A percentile compares a stretch with the other conserved stretches of the same genome.
These are phyloP conservation scores for Antrodiella citrinella DNA, from an alignment of 768 basidiomycete genomes.

Conservation along the genomic window DNA sequence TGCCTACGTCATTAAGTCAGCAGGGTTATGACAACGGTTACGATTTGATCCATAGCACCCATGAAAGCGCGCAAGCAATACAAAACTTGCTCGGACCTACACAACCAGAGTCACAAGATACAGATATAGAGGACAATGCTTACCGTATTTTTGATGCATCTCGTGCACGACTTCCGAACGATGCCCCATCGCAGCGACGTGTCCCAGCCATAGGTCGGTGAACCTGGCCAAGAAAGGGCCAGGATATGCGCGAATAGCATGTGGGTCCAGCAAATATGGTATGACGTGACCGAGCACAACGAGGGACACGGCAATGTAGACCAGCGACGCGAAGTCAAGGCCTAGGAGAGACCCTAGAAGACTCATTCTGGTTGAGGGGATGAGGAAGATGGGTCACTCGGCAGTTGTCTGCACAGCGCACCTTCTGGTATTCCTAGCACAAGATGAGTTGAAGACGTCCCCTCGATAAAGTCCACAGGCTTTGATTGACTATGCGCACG, in stretches of 20 bases:
- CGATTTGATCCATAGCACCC: too few species aligned
- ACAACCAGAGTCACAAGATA: too few species aligned
- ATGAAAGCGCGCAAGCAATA: too few species aligned
- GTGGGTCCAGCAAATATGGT: constrained; percentile 48
- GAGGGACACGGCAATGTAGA: constrained; percentile 10
- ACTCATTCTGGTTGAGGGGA: constrained; percentile 13
- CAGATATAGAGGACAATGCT: constrained; percentile 11
- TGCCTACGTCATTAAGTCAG: too few species aligned
- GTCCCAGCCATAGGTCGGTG: constrained; percentile 68
- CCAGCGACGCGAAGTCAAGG: constrained; percentile 12
- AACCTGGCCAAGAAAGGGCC: constrained; percentile 55
- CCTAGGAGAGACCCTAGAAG: constrained; percentile 8
- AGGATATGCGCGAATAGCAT: constrained; percentile 42
- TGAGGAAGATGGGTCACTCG: too few species aligned
- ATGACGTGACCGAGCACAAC: constrained; percentile 27
- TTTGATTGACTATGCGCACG: too few species aligned
- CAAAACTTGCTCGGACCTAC: too few species aligned
- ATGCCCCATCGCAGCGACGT: constrained; percentile 56
- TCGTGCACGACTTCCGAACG: constrained; percentile 69
- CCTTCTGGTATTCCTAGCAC: too few species aligned
- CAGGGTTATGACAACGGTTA: too few species aligned
- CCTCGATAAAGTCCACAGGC: too few species aligned
- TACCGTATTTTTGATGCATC: constrained; percentile 69
- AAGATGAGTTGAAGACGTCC: too few species aligned
- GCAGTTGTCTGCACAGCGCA: too few species aligned